A percentile compares a stretch with the other conserved stretches of the same genome.
These are phyloP conservation scores for Heterobasidion occidentale DNA, from an alignment of 1,284 basidiomycete genomes.

Conservation along the genomic window DNA sequence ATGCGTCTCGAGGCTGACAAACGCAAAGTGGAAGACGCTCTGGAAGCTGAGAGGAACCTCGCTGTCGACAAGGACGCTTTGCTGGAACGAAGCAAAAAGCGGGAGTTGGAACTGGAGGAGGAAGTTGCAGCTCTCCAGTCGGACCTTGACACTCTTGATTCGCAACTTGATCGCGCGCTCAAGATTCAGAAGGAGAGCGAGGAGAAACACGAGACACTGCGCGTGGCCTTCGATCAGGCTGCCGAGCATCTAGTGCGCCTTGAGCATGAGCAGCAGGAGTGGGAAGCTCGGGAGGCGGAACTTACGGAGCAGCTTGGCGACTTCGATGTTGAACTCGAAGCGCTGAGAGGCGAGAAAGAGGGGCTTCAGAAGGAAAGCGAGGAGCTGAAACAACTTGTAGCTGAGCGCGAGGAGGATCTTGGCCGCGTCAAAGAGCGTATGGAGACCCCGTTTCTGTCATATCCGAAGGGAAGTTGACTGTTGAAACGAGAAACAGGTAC, in stretches of 20 bases:
- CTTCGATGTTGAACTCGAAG: slow-evolving; percentile 58
- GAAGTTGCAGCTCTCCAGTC: slow-evolving; percentile 75
- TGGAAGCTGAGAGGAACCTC: slow-evolving; percentile 78
- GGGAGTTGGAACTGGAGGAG: slow-evolving; percentile 80
- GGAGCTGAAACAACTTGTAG: slow-evolving; percentile 65
- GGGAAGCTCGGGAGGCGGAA: slow-evolving; percentile 53
- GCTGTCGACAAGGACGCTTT: slow-evolving; percentile 80
- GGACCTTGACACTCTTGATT: slow-evolving; percentile 82
- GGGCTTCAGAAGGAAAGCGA: slow-evolving; percentile 60
- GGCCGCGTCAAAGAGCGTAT: slow-evolving; percentile 71
- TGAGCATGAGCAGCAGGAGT: slow-evolving; percentile 70
- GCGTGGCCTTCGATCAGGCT: slow-evolving; percentile 72
- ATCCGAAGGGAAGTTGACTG: slow-evolving; percentile 62
- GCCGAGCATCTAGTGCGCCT: slow-evolving; percentile 77
- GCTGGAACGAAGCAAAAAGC: slow-evolving; percentile 81
- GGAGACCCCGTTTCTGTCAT: slow-evolving; percentile 52
- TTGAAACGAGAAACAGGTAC: slow-evolving; percentile 64
- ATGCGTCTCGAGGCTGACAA: slow-evolving; percentile 80
- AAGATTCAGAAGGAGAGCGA: slow-evolving; percentile 71
- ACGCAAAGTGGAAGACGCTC: slow-evolving; percentile 70
- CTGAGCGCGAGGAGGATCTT: slow-evolving; percentile 78
- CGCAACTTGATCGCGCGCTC: slow-evolving; percentile 79
- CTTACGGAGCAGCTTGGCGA: slow-evolving; percentile 45
- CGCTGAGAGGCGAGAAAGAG: slow-evolving; percentile 46
- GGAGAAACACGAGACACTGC: slow-evolving; percentile 67